A percentile compares a stretch with the other conserved stretches of the same genome.
Conservation (phyloP, 1,139 yeast genomes). For the Eremothecium coryli region DNA sequence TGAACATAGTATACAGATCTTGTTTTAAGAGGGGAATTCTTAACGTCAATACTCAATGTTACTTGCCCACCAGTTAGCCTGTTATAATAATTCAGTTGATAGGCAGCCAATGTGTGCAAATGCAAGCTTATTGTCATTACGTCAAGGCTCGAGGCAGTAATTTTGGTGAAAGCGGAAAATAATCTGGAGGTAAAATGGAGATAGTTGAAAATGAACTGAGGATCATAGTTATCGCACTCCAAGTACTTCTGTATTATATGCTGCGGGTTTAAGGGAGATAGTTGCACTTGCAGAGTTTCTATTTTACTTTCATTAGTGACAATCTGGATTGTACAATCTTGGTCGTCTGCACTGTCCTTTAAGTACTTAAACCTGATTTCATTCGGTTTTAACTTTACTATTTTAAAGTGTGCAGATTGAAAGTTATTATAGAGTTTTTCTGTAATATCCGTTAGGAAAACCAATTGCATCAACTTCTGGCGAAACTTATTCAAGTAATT, state of each 20-base stretch:
- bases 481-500: conserved; percentile 26
- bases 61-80: conserved; percentile 22
- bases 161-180: conserved; percentile 21
- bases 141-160: conserved; percentile 13
- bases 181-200: conserved; percentile 29
- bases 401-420: conserved; percentile 26
- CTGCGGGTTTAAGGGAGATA: conserved; percentile 29
- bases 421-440: conserved; percentile 29
- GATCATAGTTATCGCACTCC: conserved; percentile 21
- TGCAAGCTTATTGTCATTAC: conserved; percentile 20
- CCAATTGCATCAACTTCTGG: conserved; percentile 28
- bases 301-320: conserved; percentile 23
- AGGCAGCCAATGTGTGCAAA: conserved; percentile 26
- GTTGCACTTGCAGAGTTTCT: conserved; percentile 24
- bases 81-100: conserved; percentile 23
- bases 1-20: conserved; percentile 20
- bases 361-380: conserved; percentile 31
- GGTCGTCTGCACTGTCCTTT: conserved; percentile 18
- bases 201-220: conserved; percentile 29
- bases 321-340: conserved; percentile 29
- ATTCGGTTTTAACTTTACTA: conserved; percentile 27
- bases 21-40: conserved; percentile 9
- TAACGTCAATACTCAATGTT: conserved; percentile 24
- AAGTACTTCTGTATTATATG: conserved; percentile 29
- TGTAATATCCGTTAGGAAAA: conserved; percentile 29